Base-by-base conservation (phyloP, 371 early-diverging fungal genomes). In the Lichtheimia hyalospora region DNA sequence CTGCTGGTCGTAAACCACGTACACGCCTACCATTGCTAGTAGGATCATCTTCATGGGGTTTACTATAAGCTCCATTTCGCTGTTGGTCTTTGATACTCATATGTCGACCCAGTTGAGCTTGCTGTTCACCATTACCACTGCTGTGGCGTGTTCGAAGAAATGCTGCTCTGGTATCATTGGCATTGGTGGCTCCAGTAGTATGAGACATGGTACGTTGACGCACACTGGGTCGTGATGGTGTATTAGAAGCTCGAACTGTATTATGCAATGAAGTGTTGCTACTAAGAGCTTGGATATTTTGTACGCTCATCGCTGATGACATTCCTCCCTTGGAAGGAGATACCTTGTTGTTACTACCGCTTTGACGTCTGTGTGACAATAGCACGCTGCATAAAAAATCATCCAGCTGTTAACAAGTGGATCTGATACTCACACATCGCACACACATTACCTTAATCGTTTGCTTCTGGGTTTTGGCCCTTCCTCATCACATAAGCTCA, bases 1-100 rank as follows among this genome's bases (percentile, higher is more conserved):
- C 68, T 34, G 72, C 72, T 21, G 69, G 61, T 16, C 69, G 56
- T 44, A 68, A 39, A 46, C 55, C 39, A 28, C 62, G 62, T 2
- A 52, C 55, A 24, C 68, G 68, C 10, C 34, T 34, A 34, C 34
- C 34, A 34, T 34, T 34, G 18, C 8, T 8, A 0, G 46, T 10
- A 46, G 46, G 46, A 5, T 46, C 46, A 21, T 46, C 46, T 21
- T 46, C 46, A 18, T 18, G 46, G 2, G 46, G 18, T 2, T 46
- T 46, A 21, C 10, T 46, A 21, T 14, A 46, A 18, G 46, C 46
- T 46, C 46, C 18, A 14, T 16, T 1, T 8, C 10, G 34, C 10
- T 34, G 34, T 34, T 34, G 34, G 10, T 34, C 34, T 34, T 34
- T 34, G 10, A 34, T 34, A 8, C 34, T 34, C 34, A 34, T 34